phyloP scores from a whole-genome alignment of 2,329 filamentous ascomycete species.

The Chaetomiaceae sp. region DNA sequence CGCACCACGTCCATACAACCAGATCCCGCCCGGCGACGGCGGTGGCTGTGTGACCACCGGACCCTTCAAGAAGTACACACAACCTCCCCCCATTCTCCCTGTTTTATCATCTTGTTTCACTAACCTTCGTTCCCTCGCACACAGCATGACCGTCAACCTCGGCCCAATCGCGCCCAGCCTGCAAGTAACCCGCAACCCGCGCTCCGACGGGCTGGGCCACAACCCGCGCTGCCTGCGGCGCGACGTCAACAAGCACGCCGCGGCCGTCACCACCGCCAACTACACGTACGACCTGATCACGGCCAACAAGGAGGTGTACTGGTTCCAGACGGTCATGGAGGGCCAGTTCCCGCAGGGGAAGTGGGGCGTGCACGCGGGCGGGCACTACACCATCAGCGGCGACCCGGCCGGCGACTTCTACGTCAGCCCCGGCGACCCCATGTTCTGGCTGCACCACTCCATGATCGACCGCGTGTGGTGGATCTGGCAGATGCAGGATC shows the following conservation, averaged over 20 bases:
- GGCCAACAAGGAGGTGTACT: conserved; percentile 25
- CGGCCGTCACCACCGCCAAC: conserved; percentile 21
- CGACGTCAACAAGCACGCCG: conserved; percentile 23
- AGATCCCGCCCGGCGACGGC: conserved; percentile 29
- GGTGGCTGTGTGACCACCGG: conserved; percentile 33
- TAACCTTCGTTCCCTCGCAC: not conserved
- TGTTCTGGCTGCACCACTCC: conserved; percentile 22
- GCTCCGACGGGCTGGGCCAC: conserved; percentile 20
- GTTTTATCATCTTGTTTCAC: not conserved
- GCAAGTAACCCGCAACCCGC: conserved; percentile 17
- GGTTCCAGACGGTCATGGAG: conserved; percentile 26
- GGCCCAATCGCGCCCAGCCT: conserved; percentile 27
- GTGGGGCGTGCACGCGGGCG: conserved; percentile 26
- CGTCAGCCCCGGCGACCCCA: conserved; percentile 19
- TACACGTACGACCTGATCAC: conserved; percentile 22
- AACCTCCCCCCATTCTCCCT: not conserved
- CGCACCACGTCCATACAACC: conserved; percentile 21
- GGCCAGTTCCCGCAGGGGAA: conserved; percentile 27
- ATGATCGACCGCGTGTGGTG: conserved; percentile 26
- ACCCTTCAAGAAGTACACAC: conserved; percentile 27
- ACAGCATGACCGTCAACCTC: conserved; percentile 32
- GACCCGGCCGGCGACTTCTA: conserved; percentile 24
- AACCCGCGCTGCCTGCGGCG: conserved; percentile 26
- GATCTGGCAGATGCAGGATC: conserved; percentile 26
- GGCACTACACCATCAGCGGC: conserved; percentile 23